A percentile compares a stretch with the other conserved stretches of the same genome.
Evolutionary conservation across 2,329 filamentous ascomycete species (phyloP).

Genomic region (Huntiella moniliformis): DNA sequence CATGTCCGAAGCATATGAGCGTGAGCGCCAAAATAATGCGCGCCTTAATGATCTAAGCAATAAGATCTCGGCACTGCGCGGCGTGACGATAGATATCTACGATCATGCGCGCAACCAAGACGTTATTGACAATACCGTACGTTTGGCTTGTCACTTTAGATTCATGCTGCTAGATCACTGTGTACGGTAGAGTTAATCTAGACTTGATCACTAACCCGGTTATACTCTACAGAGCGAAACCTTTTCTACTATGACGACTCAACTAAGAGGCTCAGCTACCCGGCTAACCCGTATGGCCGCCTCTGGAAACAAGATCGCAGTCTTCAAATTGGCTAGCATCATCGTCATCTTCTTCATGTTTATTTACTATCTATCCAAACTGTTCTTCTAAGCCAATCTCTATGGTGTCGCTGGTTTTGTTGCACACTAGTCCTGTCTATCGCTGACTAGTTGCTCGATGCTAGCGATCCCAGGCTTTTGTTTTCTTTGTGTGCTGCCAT

Average conservation of each 20-base stretch:
- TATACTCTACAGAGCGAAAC: slow-evolving; percentile 52
- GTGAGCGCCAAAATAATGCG: slow-evolving; percentile 81
- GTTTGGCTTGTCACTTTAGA: slow-evolving; percentile 16
- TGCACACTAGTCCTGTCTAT: neutral
- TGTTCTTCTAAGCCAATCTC: slow-evolving; percentile 34
- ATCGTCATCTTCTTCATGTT: slow-evolving; percentile 54
- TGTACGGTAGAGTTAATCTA: neutral
- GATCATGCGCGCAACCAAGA: slow-evolving; percentile 80
- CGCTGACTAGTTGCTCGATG: neutral
- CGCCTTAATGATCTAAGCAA: slow-evolving; percentile 77
- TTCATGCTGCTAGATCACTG: neutral
- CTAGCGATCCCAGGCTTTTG: neutral
- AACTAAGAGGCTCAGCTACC: slow-evolving; percentile 65
- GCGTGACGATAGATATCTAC: slow-evolving; percentile 94
- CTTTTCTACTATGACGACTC: slow-evolving; percentile 71
- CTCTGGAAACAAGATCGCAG: slow-evolving; percentile 74
- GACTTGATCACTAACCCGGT: neutral
- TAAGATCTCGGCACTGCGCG: slow-evolving; percentile 82
- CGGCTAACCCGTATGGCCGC: slow-evolving; percentile 80
- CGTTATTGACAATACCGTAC: slow-evolving; percentile 71
- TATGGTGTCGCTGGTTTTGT: neutral
- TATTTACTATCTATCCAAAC: slow-evolving; percentile 52
- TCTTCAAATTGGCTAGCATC: slow-evolving; percentile 76
- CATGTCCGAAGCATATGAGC: slow-evolving; percentile 64
- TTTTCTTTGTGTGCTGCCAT: neutral